phyloP scores from a whole-genome alignment of 2,329 filamentous ascomycete genomes.

The Aureobasidium musti region DNA sequence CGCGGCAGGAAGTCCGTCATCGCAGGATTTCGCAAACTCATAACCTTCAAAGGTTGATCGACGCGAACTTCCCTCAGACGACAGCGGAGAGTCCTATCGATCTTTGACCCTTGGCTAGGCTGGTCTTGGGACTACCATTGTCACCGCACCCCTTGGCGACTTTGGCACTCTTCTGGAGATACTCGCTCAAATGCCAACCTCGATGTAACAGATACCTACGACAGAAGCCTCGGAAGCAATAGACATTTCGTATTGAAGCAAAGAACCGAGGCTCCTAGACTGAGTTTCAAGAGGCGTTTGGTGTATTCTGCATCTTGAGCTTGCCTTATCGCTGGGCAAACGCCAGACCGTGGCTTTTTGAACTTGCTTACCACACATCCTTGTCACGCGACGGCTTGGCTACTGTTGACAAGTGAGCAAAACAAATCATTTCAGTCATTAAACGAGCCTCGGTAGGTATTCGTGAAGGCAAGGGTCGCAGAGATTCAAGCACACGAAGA shows the following conservation, averaged over 20 bases:
- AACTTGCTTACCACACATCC: not conserved
- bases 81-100: conserved; percentile 14
- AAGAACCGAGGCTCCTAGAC: not conserved
- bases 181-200: not conserved
- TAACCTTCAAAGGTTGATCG: not conserved
- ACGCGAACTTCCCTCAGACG: not conserved
- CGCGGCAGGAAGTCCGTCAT: not conserved
- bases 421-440: not conserved
- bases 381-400: not conserved
- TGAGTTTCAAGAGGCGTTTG: conserved; percentile 1
- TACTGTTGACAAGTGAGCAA: not conserved
- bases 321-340: conserved; percentile 5
- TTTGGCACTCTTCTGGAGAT: not conserved
- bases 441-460: conserved; percentile 8
- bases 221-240: not conserved
- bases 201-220: not conserved
- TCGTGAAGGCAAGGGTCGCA: not conserved
- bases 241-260: not conserved
- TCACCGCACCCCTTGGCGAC: conserved; percentile 16
- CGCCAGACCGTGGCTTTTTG: conserved; percentile 6
- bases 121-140: conserved; percentile 1
- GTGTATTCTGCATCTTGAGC: not conserved
- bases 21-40: not conserved
- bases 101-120: conserved; percentile 17
- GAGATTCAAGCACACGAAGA: not conserved